These are phyloP conservation scores for Knufia fluminis DNA, from an alignment of 2,329 filamentous ascomycete genomes.

Conservation along the genomic window DNA sequence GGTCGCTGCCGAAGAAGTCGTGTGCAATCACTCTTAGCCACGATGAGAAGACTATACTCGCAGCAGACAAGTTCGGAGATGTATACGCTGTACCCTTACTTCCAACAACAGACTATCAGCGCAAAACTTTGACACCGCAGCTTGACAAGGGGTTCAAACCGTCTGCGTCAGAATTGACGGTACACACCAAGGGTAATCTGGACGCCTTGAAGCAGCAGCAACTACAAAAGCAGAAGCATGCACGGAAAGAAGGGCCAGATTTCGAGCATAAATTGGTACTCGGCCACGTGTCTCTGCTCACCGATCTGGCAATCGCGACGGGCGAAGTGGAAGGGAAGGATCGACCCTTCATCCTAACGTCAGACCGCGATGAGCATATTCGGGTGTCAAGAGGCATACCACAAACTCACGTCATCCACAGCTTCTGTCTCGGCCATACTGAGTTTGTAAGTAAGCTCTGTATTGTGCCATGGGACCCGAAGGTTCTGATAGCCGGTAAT, in stretches of 20 bases:
- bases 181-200: slow-evolving; percentile 54
- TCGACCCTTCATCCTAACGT: slow-evolving; percentile 55
- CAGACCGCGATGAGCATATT: slow-evolving; percentile 73
- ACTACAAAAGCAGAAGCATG: slow-evolving; percentile 35
- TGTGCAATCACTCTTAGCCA: slow-evolving; percentile 63
- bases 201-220: slow-evolving; percentile 47
- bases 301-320: slow-evolving; percentile 55
- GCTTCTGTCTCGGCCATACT: slow-evolving; percentile 78
- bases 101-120: slow-evolving; percentile 30
- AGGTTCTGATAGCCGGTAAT: slow-evolving; percentile 73
- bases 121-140: slow-evolving; percentile 20
- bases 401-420: slow-evolving; percentile 80
- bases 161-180: slow-evolving; percentile 49
- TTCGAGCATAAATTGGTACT: slow-evolving; percentile 74
- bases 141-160: slow-evolving; percentile 37
- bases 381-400: slow-evolving; percentile 72
- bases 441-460: slow-evolving; percentile 75
- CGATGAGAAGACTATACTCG: slow-evolving; percentile 64
- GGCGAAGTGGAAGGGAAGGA: slow-evolving; percentile 32
- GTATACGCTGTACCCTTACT: slow-evolving; percentile 80
- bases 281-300: slow-evolving; percentile 92
- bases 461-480: slow-evolving; percentile 46
- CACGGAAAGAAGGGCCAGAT: slow-evolving; percentile 40
- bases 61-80: slow-evolving; percentile 93
- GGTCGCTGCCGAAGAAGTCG: slow-evolving; percentile 87